These are phyloP conservation scores for Elsinoe fawcettii DNA, from an alignment of 2,329 filamentous ascomycete species.

Conservation along the genomic window DNA sequence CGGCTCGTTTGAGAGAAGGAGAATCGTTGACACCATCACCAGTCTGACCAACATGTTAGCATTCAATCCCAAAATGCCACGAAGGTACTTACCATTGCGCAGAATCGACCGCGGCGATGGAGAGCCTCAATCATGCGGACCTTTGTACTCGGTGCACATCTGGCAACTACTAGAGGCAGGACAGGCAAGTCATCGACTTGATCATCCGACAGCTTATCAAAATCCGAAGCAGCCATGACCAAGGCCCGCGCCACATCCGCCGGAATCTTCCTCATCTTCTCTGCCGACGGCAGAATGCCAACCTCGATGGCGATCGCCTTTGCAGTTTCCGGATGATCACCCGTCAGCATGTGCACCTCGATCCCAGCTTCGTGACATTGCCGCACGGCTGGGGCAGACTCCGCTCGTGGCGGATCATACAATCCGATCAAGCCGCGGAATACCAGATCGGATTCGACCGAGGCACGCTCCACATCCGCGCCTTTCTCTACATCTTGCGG, in stretches of 20 bases:
- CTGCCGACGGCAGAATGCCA: conserved; percentile 57
- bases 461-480: conserved; percentile 34
- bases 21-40: conserved; percentile 85
- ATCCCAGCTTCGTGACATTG: conserved; percentile 68
- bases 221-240: conserved; percentile 58
- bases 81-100: not conserved
- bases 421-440: conserved; percentile 79
- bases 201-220: conserved; percentile 59
- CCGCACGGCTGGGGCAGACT: conserved; percentile 65
- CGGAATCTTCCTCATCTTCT: conserved; percentile 51
- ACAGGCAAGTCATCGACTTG: conserved; percentile 70
- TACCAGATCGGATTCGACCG: conserved; percentile 58
- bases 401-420: conserved; percentile 76
- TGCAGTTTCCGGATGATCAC: conserved; percentile 72
- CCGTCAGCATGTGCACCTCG: conserved; percentile 75
- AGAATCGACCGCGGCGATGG: conserved; percentile 62
- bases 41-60: conserved; percentile 64
- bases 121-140: conserved; percentile 86
- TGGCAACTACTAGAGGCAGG: conserved; percentile 71
- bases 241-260: conserved; percentile 55
- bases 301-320: conserved; percentile 71
- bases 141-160: conserved; percentile 79
- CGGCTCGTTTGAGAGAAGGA: conserved; percentile 69
- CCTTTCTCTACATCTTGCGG: conserved; percentile 28
- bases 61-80: not conserved